phyloP scores from a whole-genome alignment of 192 early-diverging fungal genomes.

The Thoreauomyces humboldtii region DNA sequence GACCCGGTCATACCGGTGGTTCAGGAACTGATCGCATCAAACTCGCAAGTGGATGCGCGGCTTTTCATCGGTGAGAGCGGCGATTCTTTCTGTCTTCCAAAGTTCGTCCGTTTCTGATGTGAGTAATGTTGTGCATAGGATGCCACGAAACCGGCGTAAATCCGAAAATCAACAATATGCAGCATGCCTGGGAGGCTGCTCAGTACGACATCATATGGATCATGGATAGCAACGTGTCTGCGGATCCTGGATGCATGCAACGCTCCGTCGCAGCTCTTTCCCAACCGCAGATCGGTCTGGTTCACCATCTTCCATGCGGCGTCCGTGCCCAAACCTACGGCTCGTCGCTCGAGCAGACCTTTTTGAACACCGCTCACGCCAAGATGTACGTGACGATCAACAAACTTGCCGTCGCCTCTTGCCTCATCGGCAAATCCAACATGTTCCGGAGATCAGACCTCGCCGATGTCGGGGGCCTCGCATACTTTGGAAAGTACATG shows the following conservation, averaged over 20 bases:
- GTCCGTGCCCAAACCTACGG: constrained; percentile 69
- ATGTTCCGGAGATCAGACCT: constrained; percentile 84
- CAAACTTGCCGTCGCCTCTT: constrained; percentile 74
- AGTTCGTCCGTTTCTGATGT: constrained; percentile 6
- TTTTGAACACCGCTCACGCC: constrained; percentile 87
- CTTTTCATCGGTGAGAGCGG: constrained; percentile 70
- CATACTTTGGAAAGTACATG: constrained; percentile 85
- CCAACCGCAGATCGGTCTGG: constrained; percentile 75
- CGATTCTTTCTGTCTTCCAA: constrained; percentile 1
- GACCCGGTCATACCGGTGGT: constrained; percentile 85
- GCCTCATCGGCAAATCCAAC: constrained; percentile 94
- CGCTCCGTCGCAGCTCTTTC: constrained; percentile 79
- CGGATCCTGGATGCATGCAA: constrained; percentile 71
- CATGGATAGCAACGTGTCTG: constrained; percentile 86
- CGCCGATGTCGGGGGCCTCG: constrained; percentile 76
- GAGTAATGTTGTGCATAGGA: constrained; percentile 36
- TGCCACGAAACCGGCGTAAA: constrained; percentile 78
- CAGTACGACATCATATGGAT: constrained; percentile 93
- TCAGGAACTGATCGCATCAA: constrained; percentile 61
- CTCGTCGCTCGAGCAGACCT: constrained; percentile 80
- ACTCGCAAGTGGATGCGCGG: constrained; percentile 70
- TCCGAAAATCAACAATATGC: constrained; percentile 77
- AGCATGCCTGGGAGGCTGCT: constrained; percentile 73
- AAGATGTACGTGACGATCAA: constrained; percentile 97
- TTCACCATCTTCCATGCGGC: constrained; percentile 92